phyloP scores from a whole-genome alignment of 208 protist species.

The Trypanosoma theileri region DNA sequence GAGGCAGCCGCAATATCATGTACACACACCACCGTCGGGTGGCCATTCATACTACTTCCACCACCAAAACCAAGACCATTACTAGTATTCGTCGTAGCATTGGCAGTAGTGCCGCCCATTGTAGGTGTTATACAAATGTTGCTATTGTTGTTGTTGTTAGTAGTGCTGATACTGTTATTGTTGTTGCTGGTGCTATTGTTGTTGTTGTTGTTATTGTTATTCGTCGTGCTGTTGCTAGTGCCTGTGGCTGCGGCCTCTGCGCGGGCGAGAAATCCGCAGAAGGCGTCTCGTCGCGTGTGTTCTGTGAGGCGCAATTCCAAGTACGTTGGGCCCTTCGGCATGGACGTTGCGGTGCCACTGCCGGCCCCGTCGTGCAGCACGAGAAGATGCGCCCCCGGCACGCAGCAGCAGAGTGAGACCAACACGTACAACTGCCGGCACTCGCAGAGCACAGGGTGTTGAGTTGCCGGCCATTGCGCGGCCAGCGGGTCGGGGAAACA shows the following conservation, averaged over 20 bases:
- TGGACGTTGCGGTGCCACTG: conserved; percentile 70
- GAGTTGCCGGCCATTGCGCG: conserved; percentile 71
- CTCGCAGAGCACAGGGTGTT: conserved; percentile 75
- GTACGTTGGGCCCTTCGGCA: conserved; percentile 80
- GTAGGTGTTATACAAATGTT: no score
- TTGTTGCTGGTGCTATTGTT: no score
- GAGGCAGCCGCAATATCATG: conserved; percentile 59
- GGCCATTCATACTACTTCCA: not conserved
- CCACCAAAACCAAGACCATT: no score
- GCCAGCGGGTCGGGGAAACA: conserved; percentile 85
- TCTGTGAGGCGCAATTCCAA: conserved; percentile 69
- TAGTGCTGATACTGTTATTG: no score
- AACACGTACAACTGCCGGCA: conserved; percentile 85
- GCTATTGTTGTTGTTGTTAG: no score
- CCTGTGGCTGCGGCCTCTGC: conserved; percentile 32
- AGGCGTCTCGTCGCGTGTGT: conserved; percentile 56
- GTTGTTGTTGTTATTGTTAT: no score
- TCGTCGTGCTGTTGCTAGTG: no score
- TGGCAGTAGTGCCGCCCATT: not conserved
- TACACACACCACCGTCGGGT: conserved; percentile 73
- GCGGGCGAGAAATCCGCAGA: conserved; percentile 67
- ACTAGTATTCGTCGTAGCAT: no score
- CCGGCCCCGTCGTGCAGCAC: conserved; percentile 63
- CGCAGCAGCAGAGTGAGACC: conserved; percentile 81
- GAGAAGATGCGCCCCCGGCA: conserved; percentile 76